Conservation (phyloP, 2,329 filamentous ascomycete genomes). For the Trichoderma gracile region DNA sequence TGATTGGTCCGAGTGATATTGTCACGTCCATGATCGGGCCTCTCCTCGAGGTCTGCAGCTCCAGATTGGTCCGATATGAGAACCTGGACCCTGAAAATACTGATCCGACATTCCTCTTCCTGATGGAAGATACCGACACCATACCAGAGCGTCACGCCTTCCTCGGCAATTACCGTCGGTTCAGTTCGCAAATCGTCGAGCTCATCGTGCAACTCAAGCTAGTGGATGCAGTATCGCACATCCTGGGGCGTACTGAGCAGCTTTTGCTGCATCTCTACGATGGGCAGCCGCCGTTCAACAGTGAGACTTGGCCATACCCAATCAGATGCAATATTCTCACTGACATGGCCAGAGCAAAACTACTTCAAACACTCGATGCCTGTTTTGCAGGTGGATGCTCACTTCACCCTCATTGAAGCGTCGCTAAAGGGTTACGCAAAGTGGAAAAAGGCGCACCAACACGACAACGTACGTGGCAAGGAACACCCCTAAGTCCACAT, state of each 20-base stretch:
- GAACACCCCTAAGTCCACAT: not conserved
- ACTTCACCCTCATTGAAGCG: slow-evolving; percentile 86
- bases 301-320: slow-evolving; percentile 44
- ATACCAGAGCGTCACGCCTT: slow-evolving; percentile 93
- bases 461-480: slow-evolving; percentile 36
- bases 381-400: slow-evolving; percentile 80
- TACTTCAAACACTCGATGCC: slow-evolving; percentile 70
- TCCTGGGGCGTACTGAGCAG: slow-evolving; percentile 75
- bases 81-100: slow-evolving; percentile 78
- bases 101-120: slow-evolving; percentile 76
- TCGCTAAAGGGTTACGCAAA: slow-evolving; percentile 85
- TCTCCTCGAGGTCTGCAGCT: slow-evolving; percentile 79
- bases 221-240: slow-evolving; percentile 82
- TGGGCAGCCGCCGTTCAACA: slow-evolving; percentile 65
- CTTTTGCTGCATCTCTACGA: slow-evolving; percentile 76
- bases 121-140: slow-evolving; percentile 93
- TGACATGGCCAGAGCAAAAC: slow-evolving; percentile 47
- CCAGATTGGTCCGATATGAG: slow-evolving; percentile 84
- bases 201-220: slow-evolving; percentile 78
- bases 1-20: slow-evolving; percentile 65
- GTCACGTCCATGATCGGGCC: slow-evolving; percentile 67
- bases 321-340: not conserved
- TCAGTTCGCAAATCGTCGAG: slow-evolving; percentile 85
- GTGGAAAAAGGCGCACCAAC: slow-evolving; percentile 56
- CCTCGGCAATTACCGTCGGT: slow-evolving; percentile 90